Evolutionary conservation across 2,329 filamentous ascomycete species (phyloP).

Genomic region (Curvularia eragrostidis): DNA sequence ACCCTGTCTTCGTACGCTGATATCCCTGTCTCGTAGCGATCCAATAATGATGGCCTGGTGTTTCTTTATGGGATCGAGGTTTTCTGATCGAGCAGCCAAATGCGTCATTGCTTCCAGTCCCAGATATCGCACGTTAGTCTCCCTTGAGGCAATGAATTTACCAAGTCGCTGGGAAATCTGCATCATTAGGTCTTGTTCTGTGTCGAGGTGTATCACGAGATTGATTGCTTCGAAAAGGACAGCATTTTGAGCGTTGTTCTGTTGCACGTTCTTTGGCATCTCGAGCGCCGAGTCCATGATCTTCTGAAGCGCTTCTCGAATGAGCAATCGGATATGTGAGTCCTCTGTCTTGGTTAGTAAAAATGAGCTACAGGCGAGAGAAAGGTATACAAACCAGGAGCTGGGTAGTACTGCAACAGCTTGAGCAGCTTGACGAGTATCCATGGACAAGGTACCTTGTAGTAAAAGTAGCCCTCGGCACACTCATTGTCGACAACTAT

Average conservation of each 20-base stretch:
- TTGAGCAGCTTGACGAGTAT: conserved; percentile 93
- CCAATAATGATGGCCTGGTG: conserved; percentile 96
- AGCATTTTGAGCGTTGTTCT: conserved; percentile 98
- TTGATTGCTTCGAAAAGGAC: conserved; percentile 99
- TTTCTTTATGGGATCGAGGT: conserved; percentile 95
- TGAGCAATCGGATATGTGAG: conserved; percentile 87
- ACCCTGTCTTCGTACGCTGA: conserved; percentile 94
- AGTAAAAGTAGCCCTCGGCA: conserved; percentile 91
- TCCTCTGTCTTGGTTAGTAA: conserved; percentile 69
- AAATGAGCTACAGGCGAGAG: conserved; percentile 8
- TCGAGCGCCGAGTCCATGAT: conserved; percentile 92
- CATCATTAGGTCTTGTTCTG: conserved; percentile 91
- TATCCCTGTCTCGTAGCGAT: conserved; percentile 92
- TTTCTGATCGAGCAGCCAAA: conserved; percentile 90
- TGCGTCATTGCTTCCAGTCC: conserved; percentile 98
- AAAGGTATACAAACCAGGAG: conserved; percentile 68
- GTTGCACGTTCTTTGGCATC: conserved; percentile 96
- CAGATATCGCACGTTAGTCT: conserved; percentile 96
- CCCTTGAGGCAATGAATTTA: conserved; percentile 94
- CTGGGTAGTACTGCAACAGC: conserved; percentile 93
- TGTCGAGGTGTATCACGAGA: conserved; percentile 95
- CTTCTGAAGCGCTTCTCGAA: conserved; percentile 87
- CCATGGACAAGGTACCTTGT: conserved; percentile 99
- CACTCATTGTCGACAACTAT: conserved; percentile 91
- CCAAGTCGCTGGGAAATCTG: conserved; percentile 91